Conservation (phyloP, 331 rosid genomes). For the Quercus lobata region DNA sequence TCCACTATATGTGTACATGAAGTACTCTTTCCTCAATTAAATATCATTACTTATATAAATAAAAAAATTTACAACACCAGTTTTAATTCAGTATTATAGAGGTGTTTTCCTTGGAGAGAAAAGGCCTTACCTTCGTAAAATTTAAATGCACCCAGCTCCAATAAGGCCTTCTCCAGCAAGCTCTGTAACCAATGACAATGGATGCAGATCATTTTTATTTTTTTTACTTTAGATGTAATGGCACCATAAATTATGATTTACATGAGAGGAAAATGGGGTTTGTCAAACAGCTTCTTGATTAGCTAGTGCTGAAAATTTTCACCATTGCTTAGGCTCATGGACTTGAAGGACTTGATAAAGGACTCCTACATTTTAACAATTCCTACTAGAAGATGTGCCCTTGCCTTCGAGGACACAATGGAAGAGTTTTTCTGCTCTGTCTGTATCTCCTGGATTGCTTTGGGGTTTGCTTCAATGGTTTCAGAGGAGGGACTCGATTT, state of each 20-base stretch:
- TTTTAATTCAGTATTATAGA: too few species aligned
- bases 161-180: too few species aligned
- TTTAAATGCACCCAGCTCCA: too few species aligned
- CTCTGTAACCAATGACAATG: background rate
- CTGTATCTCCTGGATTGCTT: background rate
- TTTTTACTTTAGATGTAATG: background rate
- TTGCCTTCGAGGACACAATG: background rate
- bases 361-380: background rate
- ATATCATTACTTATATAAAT: too few species aligned
- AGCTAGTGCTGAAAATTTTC: background rate
- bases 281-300: background rate
- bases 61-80: too few species aligned
- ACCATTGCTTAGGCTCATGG: background rate
- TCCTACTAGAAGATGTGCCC: background rate
- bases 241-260: background rate
- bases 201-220: too few species aligned
- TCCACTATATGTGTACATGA: too few species aligned
- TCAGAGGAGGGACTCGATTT: background rate
- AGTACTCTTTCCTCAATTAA: too few species aligned
- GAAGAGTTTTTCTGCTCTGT: background rate
- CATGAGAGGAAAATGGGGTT: background rate
- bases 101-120: too few species aligned
- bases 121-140: too few species aligned
- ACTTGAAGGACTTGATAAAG: background rate
- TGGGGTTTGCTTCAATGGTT: background rate